Conservation (phyloP, 805 yeast species). For the Zygosaccharomyces bisporus region DNA sequence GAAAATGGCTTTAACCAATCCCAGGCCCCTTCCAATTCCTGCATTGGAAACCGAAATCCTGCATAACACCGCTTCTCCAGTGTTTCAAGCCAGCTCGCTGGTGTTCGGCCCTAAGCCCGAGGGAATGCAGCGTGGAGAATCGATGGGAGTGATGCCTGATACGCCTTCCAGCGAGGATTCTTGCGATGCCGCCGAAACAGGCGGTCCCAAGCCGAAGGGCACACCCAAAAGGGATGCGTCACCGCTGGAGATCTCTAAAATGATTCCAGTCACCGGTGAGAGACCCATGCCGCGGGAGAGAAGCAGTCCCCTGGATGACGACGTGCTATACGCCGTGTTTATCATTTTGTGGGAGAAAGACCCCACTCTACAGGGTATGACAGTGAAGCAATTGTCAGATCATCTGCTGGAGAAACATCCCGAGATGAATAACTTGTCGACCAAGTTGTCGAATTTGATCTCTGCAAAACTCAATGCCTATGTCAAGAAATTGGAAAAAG, state of each 20-base stretch:
- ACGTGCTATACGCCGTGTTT: conserved; percentile 71
- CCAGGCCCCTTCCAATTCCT: conserved; percentile 59
- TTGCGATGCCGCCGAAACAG: conserved; percentile 4
- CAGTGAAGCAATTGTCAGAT: conserved; percentile 86
- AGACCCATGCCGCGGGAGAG: conserved; percentile 69
- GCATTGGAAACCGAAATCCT: conserved; percentile 36
- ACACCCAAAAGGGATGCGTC: conserved; percentile 27
- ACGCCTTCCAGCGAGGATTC: conserved; percentile 20
- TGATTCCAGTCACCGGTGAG: conserved; percentile 76
- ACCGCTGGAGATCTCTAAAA: conserved; percentile 52
- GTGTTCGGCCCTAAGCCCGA: conserved; percentile 19
- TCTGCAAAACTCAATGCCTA: conserved; percentile 82
- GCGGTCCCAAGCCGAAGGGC: conserved; percentile 13
- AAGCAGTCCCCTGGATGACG: conserved; percentile 53
- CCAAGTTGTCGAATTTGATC: conserved; percentile 76
- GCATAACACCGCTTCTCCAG: conserved; percentile 34
- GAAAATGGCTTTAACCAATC: conserved; percentile 61
- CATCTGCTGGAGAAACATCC: conserved; percentile 70
- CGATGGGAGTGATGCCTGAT: conserved; percentile 20
- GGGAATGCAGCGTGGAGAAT: conserved; percentile 17
- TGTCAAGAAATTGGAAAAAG: conserved; percentile 80
- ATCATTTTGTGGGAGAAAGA: conserved; percentile 67
- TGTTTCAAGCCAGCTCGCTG: conserved; percentile 31
- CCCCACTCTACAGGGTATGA: conserved; percentile 70
- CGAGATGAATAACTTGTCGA: conserved; percentile 75